Base-by-base conservation (phyloP, 805 yeast genomes). In the Alloascoidea africana region DNA sequence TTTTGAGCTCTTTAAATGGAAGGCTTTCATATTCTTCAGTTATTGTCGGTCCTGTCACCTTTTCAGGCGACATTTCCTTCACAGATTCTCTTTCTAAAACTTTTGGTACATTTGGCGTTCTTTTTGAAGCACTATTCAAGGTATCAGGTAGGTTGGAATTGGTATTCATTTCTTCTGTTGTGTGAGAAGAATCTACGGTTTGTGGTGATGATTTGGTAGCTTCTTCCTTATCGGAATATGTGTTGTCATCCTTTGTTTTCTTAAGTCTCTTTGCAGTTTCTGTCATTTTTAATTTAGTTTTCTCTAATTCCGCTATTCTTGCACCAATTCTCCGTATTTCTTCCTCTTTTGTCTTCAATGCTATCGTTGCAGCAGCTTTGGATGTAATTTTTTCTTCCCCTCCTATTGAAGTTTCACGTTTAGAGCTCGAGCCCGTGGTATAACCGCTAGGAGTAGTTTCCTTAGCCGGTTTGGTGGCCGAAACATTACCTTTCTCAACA, bases 31-130 rank as follows among this genome's bases (percentile, higher is more conserved):
- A 23, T 23, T 23, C 13, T 8, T 23, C 30, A 23, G 30, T 23
- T 23, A 8, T 8, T n/a, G 8, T n/a, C n/a, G 8, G 30, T 8
- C 8, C n/a, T 8, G 8, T 23, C n/a, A 23, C 8, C 13, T 23
- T 23, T 23, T 23, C 30, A n/a, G 30, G 30, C 30, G 30, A 23
- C n/a, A 23, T 23, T 23, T 23, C 30, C n/a, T n/a, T n/a, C n/a
- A n/a, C n/a, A n/a, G n/a, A n/a, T n/a, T n/a, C n/a, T n/a, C n/a
- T n/a, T n/a, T n/a, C n/a, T n/a, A n/a, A n/a, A n/a, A n/a, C n/a
- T n/a, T n/a, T n/a, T n/a, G n/a, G n/a, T n/a, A n/a, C n/a, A n/a
- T n/a, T n/a, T n/a, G n/a, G n/a, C 8, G 30, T 23, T 8, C 13
- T 8, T 8, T 8, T 23, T 8, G 30, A 8, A 23, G 8, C 30